These are phyloP conservation scores for Chionographis japonica DNA, from an alignment of 106 monocot species.

Conservation along the genomic window DNA sequence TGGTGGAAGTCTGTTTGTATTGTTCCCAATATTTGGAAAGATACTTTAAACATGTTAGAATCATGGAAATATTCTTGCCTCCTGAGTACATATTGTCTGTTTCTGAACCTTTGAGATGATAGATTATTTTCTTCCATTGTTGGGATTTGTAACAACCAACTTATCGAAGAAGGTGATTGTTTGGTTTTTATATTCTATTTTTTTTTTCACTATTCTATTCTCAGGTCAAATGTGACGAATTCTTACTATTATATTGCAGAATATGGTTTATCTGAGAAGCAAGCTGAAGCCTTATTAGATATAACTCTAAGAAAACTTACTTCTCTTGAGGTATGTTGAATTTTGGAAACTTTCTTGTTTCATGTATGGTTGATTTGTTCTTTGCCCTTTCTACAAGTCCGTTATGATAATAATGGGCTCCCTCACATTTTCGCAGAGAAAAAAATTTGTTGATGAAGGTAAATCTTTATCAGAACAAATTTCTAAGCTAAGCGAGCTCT, in stretches of 20 bases:
- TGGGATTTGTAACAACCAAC: too few relatives aligned
- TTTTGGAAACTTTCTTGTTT: conserved; percentile 6
- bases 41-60: too few relatives aligned
- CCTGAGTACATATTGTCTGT: too few relatives aligned
- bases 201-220: not conserved
- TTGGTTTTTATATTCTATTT: not conserved
- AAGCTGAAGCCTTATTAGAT: conserved; percentile 90
- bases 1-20: too few relatives aligned
- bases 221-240: not conserved
- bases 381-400: not conserved
- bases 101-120: too few relatives aligned
- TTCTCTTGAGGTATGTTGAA: conserved; percentile 65
- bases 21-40: too few relatives aligned
- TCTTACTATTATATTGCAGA: conserved; percentile 28
- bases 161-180: too few relatives aligned
- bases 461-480: conserved; percentile 67
- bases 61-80: too few relatives aligned
- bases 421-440: conserved; percentile 46
- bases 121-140: too few relatives aligned
- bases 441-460: conserved; percentile 80
- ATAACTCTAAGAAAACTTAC: conserved; percentile 86
- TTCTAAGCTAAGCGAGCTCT: conserved; percentile 79
- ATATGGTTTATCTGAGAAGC: conserved; percentile 74
- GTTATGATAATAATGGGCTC: not conserved
- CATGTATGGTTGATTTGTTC: not conserved